Conservation (phyloP, 345 rosid species). For the Salix exigua region DNA sequence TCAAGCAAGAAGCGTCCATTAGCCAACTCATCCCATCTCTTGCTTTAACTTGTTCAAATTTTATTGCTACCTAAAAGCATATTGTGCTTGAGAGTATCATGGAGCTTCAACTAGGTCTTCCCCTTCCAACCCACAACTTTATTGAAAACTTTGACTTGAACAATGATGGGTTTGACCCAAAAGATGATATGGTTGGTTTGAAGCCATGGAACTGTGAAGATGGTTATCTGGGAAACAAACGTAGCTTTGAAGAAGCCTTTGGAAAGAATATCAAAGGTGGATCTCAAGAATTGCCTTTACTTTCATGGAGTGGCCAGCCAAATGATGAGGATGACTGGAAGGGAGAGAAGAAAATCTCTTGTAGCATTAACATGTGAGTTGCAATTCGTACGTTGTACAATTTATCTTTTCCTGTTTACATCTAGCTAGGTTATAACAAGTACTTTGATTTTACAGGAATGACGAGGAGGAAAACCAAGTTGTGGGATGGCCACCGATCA, state of each 20-base stretch:
- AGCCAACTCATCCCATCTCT: background rate
- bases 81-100: background rate
- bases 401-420: background rate
- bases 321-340: slow-evolving; percentile 47
- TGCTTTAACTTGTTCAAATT: background rate
- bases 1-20: slow-evolving; percentile 7
- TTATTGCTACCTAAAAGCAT: background rate
- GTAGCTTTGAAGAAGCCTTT: slow-evolving; percentile 34
- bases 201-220: slow-evolving; percentile 4
- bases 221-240: slow-evolving; percentile 17
- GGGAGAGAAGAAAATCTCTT: slow-evolving; percentile 26
- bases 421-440: background rate
- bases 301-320: slow-evolving; percentile 49
- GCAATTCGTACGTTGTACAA: background rate
- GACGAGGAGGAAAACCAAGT: slow-evolving; percentile 32
- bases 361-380: slow-evolving; percentile 38
- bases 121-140: slow-evolving; percentile 29
- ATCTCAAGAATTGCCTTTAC: slow-evolving; percentile 16
- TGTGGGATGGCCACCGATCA: slow-evolving; percentile 82
- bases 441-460: background rate
- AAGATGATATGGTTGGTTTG: slow-evolving; percentile 9
- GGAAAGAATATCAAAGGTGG: background rate
- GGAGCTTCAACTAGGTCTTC: slow-evolving; percentile 54
- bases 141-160: slow-evolving; percentile 20
- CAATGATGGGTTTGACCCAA: background rate